Conservation (phyloP, 2,329 filamentous ascomycete genomes). For the Hypoxylon sp. region DNA sequence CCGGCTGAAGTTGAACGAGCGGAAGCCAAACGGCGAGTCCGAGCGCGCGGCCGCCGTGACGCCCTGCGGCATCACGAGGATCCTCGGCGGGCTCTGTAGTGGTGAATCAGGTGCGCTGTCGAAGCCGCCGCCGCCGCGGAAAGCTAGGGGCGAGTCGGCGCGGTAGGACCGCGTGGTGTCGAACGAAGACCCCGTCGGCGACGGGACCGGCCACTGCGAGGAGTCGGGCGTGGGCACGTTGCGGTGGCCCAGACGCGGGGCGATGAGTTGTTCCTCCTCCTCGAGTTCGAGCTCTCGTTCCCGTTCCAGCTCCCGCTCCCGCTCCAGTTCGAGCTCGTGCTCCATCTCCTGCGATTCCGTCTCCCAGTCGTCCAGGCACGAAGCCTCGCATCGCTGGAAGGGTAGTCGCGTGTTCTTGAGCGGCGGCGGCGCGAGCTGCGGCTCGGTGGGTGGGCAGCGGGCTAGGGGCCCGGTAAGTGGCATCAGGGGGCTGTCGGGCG, state of each 20-base stretch:
- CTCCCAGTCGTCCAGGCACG: conserved; percentile 8
- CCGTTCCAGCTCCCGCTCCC: too few relatives aligned
- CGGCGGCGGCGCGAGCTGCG: conserved; percentile 29
- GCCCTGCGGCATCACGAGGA: conserved; percentile 25
- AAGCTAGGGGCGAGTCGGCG: conserved; percentile 10
- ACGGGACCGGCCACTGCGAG: conserved; percentile 32
- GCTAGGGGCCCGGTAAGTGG: conserved; percentile 42
- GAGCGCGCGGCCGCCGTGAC: conserved; percentile 20
- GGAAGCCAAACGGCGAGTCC: conserved; percentile 41
- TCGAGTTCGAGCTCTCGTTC: too few relatives aligned
- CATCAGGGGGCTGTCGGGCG: conserved; percentile 42
- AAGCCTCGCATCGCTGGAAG: conserved; percentile 8
- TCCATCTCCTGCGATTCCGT: background rate
- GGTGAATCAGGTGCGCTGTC: conserved; percentile 19
- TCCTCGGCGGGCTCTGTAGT: conserved; percentile 27
- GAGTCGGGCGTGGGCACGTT: conserved; percentile 32
- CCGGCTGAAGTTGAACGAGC: conserved; percentile 33
- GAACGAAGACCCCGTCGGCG: conserved; percentile 25
- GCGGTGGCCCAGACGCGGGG: conserved; percentile 21
- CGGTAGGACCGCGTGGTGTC: conserved; percentile 2
- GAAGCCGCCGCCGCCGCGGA: background rate
- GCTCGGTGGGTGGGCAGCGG: conserved; percentile 34
- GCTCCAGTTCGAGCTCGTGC: background rate
- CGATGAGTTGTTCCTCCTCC: conserved; percentile 2
- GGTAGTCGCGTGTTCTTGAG: conserved; percentile 6